phyloP scores from a whole-genome alignment of 495 filamentous ascomycete genomes.

The Patellaria atrata region DNA sequence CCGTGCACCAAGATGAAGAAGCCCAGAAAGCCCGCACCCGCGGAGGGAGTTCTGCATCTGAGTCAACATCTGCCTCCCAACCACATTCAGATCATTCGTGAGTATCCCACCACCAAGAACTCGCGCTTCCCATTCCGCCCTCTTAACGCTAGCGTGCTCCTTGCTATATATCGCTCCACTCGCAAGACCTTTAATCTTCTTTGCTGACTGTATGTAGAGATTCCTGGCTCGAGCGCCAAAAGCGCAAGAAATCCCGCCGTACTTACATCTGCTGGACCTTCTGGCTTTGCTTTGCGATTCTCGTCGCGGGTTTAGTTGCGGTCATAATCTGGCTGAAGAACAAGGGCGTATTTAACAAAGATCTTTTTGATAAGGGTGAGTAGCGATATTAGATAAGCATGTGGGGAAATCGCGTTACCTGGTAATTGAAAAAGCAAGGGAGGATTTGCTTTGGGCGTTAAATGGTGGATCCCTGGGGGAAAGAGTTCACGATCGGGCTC shows the following conservation, averaged over 20 bases:
- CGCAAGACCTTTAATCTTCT: conserved; percentile 9
- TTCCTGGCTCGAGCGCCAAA: conserved; percentile 30
- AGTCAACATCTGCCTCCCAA: conserved; percentile 6
- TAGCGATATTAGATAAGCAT: too few relatives aligned
- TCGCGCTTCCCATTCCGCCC: background rate
- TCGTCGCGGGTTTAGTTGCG: conserved; percentile 27
- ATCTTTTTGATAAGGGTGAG: too few relatives aligned
- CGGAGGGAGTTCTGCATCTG: background rate
- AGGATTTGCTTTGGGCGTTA: too few relatives aligned
- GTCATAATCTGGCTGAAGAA: conserved; percentile 25
- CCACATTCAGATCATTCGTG: background rate
- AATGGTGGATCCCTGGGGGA: too few relatives aligned
- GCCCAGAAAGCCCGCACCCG: conserved; percentile 4
- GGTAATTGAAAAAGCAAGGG: too few relatives aligned
- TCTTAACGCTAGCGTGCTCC: conserved; percentile 1
- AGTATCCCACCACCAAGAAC: too few relatives aligned
- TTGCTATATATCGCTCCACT: background rate
- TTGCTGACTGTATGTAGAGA: conserved; percentile 22
- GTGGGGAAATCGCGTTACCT: too few relatives aligned
- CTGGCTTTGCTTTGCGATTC: conserved; percentile 25
- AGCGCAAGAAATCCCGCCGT: conserved; percentile 23
- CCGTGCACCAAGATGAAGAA: conserved; percentile 35
- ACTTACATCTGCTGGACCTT: conserved; percentile 28
- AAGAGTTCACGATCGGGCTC: too few relatives aligned
- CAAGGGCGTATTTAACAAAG: too few relatives aligned